Conservation (phyloP, 192 early-diverging fungal genomes). For the Coemansia biformis region DNA sequence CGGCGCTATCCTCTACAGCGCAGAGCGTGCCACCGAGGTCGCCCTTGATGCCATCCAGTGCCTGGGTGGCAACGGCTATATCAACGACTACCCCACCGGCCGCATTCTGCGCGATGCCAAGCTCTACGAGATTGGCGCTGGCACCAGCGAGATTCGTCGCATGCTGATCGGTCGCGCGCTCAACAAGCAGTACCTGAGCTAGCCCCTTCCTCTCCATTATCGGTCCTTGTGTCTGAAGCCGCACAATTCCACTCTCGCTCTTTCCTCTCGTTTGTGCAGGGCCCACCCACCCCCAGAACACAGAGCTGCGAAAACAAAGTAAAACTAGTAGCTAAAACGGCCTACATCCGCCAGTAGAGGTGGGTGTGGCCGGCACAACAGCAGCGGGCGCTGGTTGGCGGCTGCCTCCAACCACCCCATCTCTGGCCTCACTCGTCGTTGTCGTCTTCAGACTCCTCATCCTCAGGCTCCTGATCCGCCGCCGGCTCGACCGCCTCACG, state of each 20-base stretch:
- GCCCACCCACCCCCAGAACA: neutral
- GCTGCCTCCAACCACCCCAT: neutral
- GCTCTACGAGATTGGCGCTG: slow-evolving; percentile 95
- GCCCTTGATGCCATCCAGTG: slow-evolving; percentile 92
- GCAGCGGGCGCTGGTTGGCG: no score
- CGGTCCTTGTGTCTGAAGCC: no score
- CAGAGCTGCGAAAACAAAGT: neutral
- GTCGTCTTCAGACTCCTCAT: slow-evolving; percentile 35
- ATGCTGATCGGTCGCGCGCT: slow-evolving; percentile 85
- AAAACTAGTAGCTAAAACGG: no score
- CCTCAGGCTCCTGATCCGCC: slow-evolving; percentile 12
- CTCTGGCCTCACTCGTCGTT: neutral
- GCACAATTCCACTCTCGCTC: no score
- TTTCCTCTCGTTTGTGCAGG: no score
- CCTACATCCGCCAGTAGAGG: no score
- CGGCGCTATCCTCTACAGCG: slow-evolving; percentile 86
- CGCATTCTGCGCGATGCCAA: slow-evolving; percentile 88
- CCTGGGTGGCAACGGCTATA: slow-evolving; percentile 92
- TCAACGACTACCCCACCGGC: slow-evolving; percentile 85
- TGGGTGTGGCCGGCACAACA: no score
- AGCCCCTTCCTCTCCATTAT: no score
- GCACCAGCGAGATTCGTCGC: slow-evolving; percentile 87
- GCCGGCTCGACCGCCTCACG: slow-evolving; percentile 10
- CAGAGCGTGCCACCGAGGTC: slow-evolving; percentile 89
- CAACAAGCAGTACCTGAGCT: slow-evolving; percentile 57